Evolutionary conservation across 306 rosid species (phyloP).

Genomic region (Malus fusca): DNA sequence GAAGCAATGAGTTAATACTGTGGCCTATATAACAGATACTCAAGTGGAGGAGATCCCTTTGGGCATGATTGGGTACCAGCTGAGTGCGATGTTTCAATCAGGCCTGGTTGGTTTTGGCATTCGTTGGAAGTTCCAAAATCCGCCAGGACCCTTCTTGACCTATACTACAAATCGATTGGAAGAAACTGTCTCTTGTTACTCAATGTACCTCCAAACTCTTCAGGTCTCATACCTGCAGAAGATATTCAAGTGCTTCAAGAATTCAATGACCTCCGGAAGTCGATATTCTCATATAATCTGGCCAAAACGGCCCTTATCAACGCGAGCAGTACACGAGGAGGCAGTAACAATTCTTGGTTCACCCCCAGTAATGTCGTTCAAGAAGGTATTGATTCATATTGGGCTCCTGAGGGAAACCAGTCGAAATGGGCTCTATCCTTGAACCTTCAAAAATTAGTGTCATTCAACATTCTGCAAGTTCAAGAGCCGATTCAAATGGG

Average conservation of each 20-base stretch:
- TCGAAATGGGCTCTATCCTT: constrained; percentile 47
- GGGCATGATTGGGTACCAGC: constrained; percentile 86
- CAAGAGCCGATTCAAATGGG: constrained; percentile 97
- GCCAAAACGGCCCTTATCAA: constrained; percentile 40
- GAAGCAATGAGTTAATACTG: neutral
- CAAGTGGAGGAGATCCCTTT: constrained; percentile 49
- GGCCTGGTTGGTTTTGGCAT: constrained; percentile 98
- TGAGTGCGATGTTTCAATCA: constrained; percentile 80
- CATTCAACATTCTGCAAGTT: constrained; percentile 66
- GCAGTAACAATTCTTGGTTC: constrained; percentile 36
- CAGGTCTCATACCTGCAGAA: constrained; percentile 79
- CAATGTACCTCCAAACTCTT: constrained; percentile 85
- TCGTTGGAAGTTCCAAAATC: constrained; percentile 70
- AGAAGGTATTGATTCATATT: constrained; percentile 62
- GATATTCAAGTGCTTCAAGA: constrained; percentile 77
- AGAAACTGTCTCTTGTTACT: constrained; percentile 70
- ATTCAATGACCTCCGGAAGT: constrained; percentile 49
- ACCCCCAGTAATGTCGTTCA: constrained; percentile 50
- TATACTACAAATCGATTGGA: constrained; percentile 77
- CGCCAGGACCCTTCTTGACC: constrained; percentile 63
- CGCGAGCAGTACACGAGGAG: constrained; percentile 71
- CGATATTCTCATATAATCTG: constrained; percentile 67
- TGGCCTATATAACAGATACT: constrained; percentile 49
- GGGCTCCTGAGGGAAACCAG: constrained; percentile 74
- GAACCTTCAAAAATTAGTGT: constrained; percentile 43